Evolutionary conservation across 306 rosid genomes (phyloP).

Genomic region (Purshia tridentata): DNA sequence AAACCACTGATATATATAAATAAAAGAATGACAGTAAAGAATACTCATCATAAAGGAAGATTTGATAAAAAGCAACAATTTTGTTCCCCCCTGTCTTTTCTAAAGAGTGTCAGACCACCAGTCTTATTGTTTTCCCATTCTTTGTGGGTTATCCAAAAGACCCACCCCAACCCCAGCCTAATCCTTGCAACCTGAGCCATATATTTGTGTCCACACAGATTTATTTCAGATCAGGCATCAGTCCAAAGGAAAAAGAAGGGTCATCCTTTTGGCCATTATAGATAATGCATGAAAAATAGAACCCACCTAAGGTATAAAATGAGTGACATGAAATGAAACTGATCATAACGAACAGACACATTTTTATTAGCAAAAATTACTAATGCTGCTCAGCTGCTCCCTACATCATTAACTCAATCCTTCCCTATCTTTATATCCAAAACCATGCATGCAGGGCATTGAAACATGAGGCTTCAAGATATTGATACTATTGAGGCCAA

Average conservation of each 20-base stretch:
- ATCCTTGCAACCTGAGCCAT: not conserved
- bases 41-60: not conserved
- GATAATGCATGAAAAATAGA: not conserved
- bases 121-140: not conserved
- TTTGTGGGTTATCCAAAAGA: not conserved
- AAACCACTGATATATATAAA: no score
- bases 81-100: not conserved
- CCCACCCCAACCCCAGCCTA: not conserved
- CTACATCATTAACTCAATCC: not conserved
- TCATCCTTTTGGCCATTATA: not conserved
- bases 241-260: not conserved
- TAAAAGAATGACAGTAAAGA: not conserved
- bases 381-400: not conserved
- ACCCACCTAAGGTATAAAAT: not conserved
- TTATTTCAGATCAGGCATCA: not conserved
- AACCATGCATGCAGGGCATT: not conserved
- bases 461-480: not conserved
- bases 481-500: not conserved
- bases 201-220: not conserved
- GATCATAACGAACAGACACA: not conserved
- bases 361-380: not conserved
- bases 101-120: not conserved
- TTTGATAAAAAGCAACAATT: not conserved
- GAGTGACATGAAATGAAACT: conserved; percentile 1
- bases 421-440: not conserved